These are phyloP conservation scores for Anethum foeniculum DNA, from an alignment of 140 eudicot species.

Conservation along the genomic window DNA sequence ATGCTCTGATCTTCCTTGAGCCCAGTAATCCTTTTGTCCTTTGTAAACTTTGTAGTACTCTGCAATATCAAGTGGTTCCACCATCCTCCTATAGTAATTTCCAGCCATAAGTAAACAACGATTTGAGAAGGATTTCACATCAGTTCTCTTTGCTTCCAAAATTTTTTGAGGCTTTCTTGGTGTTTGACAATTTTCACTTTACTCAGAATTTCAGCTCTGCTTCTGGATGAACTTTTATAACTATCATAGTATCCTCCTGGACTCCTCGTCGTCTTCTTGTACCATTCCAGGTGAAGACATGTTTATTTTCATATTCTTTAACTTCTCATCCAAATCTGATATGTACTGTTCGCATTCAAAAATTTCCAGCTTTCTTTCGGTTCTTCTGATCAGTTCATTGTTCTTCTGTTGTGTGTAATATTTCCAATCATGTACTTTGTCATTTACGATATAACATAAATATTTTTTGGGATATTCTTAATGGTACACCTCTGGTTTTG, in stretches of 20 bases:
- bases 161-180: too few species aligned
- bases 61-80: slow-evolving; percentile 31
- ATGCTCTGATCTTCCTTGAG: slow-evolving; percentile 15
- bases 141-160: slow-evolving; percentile 17
- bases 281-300: slow-evolving; percentile 33
- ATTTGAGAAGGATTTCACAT: not conserved
- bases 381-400: not conserved
- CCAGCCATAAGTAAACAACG: slow-evolving; percentile 12
- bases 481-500: too few species aligned
- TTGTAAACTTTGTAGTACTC: slow-evolving; percentile 16
- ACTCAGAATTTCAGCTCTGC: too few species aligned
- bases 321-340: slow-evolving; percentile 22
- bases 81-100: slow-evolving; percentile 23
- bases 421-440: too few species aligned
- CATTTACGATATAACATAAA: not conserved
- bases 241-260: too few species aligned
- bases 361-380: slow-evolving; percentile 1
- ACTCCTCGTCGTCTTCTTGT: too few species aligned
- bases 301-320: slow-evolving; percentile 29
- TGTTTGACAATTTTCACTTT: too few species aligned
- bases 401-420: not conserved
- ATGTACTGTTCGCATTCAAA: not conserved
- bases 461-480: not conserved
- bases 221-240: too few species aligned
- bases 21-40: slow-evolving; percentile 18